phyloP scores from a whole-genome alignment of 2,329 filamentous ascomycete species.

The Chrysoporthe austroafricana region DNA sequence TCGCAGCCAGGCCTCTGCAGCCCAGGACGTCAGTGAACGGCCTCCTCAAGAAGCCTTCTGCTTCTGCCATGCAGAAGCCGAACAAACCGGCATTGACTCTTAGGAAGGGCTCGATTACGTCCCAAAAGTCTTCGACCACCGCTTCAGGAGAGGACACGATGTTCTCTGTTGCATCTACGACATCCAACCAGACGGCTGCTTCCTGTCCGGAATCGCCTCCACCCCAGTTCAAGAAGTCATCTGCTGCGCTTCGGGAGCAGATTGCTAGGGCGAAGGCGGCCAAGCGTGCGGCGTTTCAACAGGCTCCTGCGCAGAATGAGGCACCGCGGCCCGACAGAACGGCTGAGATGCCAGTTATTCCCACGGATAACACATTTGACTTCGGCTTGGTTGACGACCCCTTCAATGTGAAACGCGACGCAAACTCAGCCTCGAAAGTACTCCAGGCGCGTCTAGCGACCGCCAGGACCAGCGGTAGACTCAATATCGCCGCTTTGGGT shows the following conservation, averaged over 20 bases:
- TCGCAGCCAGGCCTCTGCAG: conserved; percentile 51
- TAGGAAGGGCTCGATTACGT: conserved; percentile 45
- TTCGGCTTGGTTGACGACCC: conserved; percentile 67
- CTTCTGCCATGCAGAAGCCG: conserved; percentile 43
- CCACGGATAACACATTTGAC: conserved; percentile 57
- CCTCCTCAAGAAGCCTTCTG: conserved; percentile 59
- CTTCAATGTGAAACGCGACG: conserved; percentile 68
- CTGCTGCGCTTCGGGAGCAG: conserved; percentile 80
- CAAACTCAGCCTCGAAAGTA: conserved; percentile 65
- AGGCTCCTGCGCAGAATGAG: conserved; percentile 23
- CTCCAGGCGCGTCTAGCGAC: conserved; percentile 72
- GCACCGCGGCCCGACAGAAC: conserved; percentile 26
- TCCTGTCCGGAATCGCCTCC: conserved; percentile 35
- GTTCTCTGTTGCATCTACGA: conserved; percentile 42
- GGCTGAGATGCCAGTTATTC: conserved; percentile 45
- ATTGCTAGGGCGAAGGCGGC: conserved; percentile 93
- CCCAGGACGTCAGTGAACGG: conserved; percentile 57
- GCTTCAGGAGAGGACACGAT: conserved; percentile 43
- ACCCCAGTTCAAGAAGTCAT: conserved; percentile 64
- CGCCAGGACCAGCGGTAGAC: conserved; percentile 75
- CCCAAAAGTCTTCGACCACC: conserved; percentile 42
- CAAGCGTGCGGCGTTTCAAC: conserved; percentile 55
- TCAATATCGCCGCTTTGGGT: conserved; percentile 87
- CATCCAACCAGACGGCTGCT: conserved; percentile 42
- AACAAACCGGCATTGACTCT: conserved; percentile 36